Evolutionary conservation across 116 monocot species (phyloP), one percentile per base, ranked within the genome.

Genomic region (Phalaenopsis hybrid): DNA sequence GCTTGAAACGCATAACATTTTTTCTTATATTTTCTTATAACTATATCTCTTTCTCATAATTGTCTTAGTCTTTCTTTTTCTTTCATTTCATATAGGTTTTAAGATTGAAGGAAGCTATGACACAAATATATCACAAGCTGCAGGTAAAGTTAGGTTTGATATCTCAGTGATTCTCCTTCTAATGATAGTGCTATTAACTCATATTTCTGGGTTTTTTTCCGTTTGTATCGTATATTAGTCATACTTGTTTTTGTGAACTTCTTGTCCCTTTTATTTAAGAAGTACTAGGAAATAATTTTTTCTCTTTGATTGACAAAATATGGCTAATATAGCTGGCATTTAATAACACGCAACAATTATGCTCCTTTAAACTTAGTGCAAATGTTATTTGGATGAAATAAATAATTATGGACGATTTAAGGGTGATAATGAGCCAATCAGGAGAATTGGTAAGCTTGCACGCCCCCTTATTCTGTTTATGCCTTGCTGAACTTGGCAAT

Each of bases 31-130:
- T 18, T 21, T 6, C 10, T 68, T 25, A 12, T 37, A 72, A 37
- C 13, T 37, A 72, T 11, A 72, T 72, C 37, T 34, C 31, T 37
- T 72, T 16, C 72, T 72, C 1, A 12, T 37, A 13, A 37, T 11
- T 37, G 34, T 37, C 45, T 44, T 75, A 46, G 4, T 45, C 37
- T 12, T 75, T 31, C 44, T 31, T 75, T 45, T 75, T 44, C 31
- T 58, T 48, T 77, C 31, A 61, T 82, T 73, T 55, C 20, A 11
- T 81, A 16, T 79, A 98, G 98, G 93, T 98, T 85, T 81, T 81
- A 58, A 89, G 90, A 79, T 63, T 98, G 74, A 98, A 95, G 86
- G 95, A 90, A 79, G 93, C 93, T 31, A 95, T 98, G 95, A 72
- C 91, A 23, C 87, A 90, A 67, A 95, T 93, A 65, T 98, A 98